Base-by-base conservation (phyloP, 768 basidiomycete genomes). In the Psilocybe cyanescens region DNA sequence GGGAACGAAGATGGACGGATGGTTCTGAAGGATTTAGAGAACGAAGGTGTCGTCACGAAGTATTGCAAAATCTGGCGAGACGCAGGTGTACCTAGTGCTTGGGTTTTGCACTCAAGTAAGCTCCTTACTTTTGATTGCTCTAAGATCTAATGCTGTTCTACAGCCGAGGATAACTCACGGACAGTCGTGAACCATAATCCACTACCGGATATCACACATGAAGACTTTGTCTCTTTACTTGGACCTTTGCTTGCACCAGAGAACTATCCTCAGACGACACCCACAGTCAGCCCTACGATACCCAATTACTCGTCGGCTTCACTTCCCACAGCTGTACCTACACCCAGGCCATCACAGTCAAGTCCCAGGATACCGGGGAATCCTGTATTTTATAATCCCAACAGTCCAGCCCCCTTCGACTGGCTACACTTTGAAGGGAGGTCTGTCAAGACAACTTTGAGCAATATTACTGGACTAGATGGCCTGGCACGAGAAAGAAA, bases 371-470 rank as follows among this genome's bases (percentile, higher is more conserved):
- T 35, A n/a, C 67, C 74, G 4, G 73, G 74, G 3, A 72, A 73
- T 33, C 70, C 68, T 19, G 68, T 76, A 50, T 72, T 78, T 51
- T 70, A 68, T 35, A 86, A 80, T 58, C 78, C 81, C 7, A 81
- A 83, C 62, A 88, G 85, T 52, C 88, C 88, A 0, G 90, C 92
- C 0, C 93, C 92, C 0, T 90, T 94, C 56, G 90, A 94, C 65
- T 93, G 92, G 91, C 75, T 95, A 5, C 92, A 94, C 68, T 91
- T 95, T 61, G 92, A 94, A 67, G 92, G 92, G 3, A 79, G 92
- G 2, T 89, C 85, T 0, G 86, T 90, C 33, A 91, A 90, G 72
- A 92, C 90, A 8, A 94, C 92, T 3, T 74, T 91, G 29, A 87
- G 79, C 66, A 94, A 94, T 68, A 84, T 95, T 31, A 80, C 85